phyloP scores from a whole-genome alignment of 768 basidiomycete genomes.

The Auriscalpium microsporum region DNA sequence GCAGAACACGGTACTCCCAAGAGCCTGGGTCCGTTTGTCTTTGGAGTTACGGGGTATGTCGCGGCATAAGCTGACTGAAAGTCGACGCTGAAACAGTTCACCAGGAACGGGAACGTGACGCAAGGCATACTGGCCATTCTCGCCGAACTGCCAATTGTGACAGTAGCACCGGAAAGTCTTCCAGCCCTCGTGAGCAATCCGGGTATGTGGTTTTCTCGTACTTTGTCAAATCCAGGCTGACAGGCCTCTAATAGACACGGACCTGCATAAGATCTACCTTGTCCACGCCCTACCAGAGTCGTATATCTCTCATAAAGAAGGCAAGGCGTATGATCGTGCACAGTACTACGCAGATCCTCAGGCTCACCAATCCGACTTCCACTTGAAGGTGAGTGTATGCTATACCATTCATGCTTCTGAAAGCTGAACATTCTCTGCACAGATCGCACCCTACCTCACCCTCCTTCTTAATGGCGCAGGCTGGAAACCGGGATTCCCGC shows the following conservation, averaged over 20 bases:
- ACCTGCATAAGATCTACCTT: conserved; percentile 63
- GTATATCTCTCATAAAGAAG: conserved; percentile 58
- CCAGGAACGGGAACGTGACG: conserved; percentile 74
- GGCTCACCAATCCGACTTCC: conserved; percentile 59
- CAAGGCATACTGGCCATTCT: conserved; percentile 70
- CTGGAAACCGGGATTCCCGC: conserved; percentile 73
- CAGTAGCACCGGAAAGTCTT: conserved; percentile 49
- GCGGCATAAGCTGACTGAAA: conserved; percentile 1
- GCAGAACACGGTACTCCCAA: conserved; percentile 46
- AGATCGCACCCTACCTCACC: conserved; percentile 82
- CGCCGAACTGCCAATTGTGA: conserved; percentile 56
- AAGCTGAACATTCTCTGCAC: not conserved
- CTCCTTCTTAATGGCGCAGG: conserved; percentile 82
- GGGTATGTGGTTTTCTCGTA: conserved; percentile 27
- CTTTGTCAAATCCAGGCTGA: too few relatives aligned
- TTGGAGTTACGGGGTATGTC: conserved; percentile 74
- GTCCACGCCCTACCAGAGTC: conserved; percentile 62
- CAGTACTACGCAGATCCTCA: conserved; percentile 72
- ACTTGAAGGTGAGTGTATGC: conserved; percentile 41
- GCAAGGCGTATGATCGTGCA: conserved; percentile 46
- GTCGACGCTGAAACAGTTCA: not conserved
- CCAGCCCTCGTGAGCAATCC: conserved; percentile 43
- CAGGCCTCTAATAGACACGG: conserved; percentile 33
- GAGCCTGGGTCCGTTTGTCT: conserved; percentile 66
- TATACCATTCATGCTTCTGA: not conserved